phyloP scores from a whole-genome alignment of 768 basidiomycete species.

The Macrolepiota albuminosa region DNA sequence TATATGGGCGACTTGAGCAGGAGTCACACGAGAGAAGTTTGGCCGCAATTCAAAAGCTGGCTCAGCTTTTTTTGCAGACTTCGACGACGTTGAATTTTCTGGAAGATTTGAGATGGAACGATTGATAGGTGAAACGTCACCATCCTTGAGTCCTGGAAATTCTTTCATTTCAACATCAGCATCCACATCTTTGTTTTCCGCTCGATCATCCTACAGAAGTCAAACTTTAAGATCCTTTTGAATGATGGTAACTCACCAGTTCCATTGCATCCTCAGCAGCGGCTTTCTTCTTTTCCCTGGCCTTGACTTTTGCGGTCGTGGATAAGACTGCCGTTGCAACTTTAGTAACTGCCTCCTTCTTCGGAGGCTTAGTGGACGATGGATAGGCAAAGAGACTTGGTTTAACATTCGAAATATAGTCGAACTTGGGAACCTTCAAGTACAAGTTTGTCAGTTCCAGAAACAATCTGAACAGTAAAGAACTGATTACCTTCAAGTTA shows the following conservation, averaged over 20 bases:
- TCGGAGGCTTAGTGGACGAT: slow-evolving; percentile 76
- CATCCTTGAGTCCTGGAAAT: slow-evolving; percentile 35
- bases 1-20: slow-evolving; percentile 81
- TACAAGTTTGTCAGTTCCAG: slow-evolving; percentile 5
- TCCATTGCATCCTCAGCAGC: slow-evolving; percentile 84
- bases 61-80: slow-evolving; percentile 63
- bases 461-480: background rate
- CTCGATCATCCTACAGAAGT: slow-evolving; percentile 46
- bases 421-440: slow-evolving; percentile 85
- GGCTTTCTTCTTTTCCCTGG: slow-evolving; percentile 89
- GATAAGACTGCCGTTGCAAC: slow-evolving; percentile 94
- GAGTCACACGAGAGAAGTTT: slow-evolving; percentile 92
- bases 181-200: slow-evolving; percentile 45
- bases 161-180: slow-evolving; percentile 80
- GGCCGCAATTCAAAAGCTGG: slow-evolving; percentile 68
- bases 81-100: slow-evolving; percentile 34
- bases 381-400: slow-evolving; percentile 95
- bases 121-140: slow-evolving; percentile 54
- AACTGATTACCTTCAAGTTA: slow-evolving; percentile 62
- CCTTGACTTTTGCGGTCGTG: slow-evolving; percentile 96
- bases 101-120: slow-evolving; percentile 47
- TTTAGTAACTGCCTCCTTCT: slow-evolving; percentile 89
- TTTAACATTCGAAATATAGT: slow-evolving; percentile 84
- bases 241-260: slow-evolving; percentile 42
- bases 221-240: slow-evolving; percentile 1